phyloP scores from a whole-genome alignment of 805 yeast genomes.

The Teunomyces stri region DNA sequence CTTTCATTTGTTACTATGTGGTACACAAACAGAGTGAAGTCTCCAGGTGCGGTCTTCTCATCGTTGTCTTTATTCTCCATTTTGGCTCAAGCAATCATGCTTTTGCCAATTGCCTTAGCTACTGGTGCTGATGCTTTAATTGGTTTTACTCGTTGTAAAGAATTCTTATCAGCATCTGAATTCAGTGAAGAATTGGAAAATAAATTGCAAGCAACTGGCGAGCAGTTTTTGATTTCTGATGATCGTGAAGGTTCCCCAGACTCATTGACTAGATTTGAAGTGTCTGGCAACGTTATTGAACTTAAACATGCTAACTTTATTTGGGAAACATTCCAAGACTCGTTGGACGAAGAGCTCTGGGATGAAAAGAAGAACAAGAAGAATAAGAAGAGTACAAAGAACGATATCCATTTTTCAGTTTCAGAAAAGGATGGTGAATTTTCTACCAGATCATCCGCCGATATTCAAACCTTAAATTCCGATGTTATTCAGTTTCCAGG shows the following conservation, averaged over 20 bases:
- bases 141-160: conserved; percentile 32
- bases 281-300: conserved; percentile 16
- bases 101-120: conserved; percentile 43
- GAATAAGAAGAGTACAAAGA: conserved; percentile 10
- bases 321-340: conserved; percentile 32
- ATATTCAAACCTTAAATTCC: conserved; percentile 1
- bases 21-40: conserved; percentile 40
- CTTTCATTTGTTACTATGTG: conserved; percentile 44
- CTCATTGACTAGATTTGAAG: neutral
- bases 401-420: conserved; percentile 4
- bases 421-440: conserved; percentile 5
- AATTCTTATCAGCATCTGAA: conserved; percentile 20
- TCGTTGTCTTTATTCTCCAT: conserved; percentile 42
- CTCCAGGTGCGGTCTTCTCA: conserved; percentile 41
- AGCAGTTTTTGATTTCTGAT: conserved; percentile 8
- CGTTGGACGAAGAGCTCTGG: conserved; percentile 24
- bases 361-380: conserved; percentile 13
- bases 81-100: conserved; percentile 43
- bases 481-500: conserved; percentile 27
- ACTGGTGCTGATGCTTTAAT: conserved; percentile 45
- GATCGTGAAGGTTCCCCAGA: neutral
- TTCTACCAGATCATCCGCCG: conserved; percentile 1
- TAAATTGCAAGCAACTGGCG: conserved; percentile 9
- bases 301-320: conserved; percentile 26
- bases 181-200: conserved; percentile 11